Evolutionary conservation across 768 basidiomycete genomes (phyloP), one percentile per base, ranked within the genome.

Genomic region (Russula sp.): DNA sequence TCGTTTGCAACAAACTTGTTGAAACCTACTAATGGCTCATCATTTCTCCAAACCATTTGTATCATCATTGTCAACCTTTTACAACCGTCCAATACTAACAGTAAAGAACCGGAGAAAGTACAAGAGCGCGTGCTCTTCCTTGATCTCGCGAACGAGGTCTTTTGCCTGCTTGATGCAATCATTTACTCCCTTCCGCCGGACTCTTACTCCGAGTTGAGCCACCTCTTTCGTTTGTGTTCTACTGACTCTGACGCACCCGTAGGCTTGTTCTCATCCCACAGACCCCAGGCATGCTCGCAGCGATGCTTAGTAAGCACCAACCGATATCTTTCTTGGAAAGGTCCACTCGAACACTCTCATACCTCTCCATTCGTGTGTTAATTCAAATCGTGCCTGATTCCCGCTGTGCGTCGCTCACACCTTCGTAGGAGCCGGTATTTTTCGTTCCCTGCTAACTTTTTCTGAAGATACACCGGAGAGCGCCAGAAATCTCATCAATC

Each of bases 351-450:
- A 75, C 77, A 44, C 73, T 78, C 18, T 79, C 81, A n/a, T 65
- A 86, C 14, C 73, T 91, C 32, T 71, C 80, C 11, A 54, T 32
- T 20, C 62, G 62, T 63, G 37, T 44, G 62, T 18, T 71, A 84
- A 57, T 70, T 88, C 45, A 82, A 82, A 20, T 81, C 82, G 40
- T 78, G 84, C 86, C 68, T 64, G 85, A 75, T 54, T 31, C 62
- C 49, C 59, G 7, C 13, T 35, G 7, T 63, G 37, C 51, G 27
- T 27, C 27, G 22, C 56, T 51, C 22, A 60, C 48, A 42, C 16
- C 37, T 57, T 44, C 20, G 47, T 34, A 53, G 66, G 56, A 51
- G 42, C 51, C 2, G 27, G 51, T 6, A 45, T 50, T 18, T 65
- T 62, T 48, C 62, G 68, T 18, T 55, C 68, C 18, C 51, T 75